Evolutionary conservation across 1,284 basidiomycete species (phyloP).

Genomic region (Naganishia liquefaciens): DNA sequence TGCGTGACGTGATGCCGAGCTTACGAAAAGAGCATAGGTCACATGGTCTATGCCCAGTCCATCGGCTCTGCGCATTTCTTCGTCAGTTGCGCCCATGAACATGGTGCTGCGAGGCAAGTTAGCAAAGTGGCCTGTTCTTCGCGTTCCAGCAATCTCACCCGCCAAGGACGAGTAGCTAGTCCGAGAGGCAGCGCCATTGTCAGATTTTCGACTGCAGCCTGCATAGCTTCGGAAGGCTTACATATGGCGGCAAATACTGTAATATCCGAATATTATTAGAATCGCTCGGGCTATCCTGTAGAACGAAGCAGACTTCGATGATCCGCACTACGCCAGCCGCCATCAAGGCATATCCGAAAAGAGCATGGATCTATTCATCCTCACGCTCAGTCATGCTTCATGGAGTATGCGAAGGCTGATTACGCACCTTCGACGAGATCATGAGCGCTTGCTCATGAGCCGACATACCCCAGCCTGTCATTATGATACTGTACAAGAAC

Average conservation of each 20-base stretch:
- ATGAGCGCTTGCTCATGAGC: slow-evolving; percentile 81
- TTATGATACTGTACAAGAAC: slow-evolving; percentile 63
- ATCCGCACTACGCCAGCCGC: slow-evolving; percentile 78
- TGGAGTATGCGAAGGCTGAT: not conserved
- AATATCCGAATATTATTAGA: slow-evolving; percentile 61
- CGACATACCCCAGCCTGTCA: slow-evolving; percentile 95
- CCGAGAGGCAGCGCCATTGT: too few relatives aligned
- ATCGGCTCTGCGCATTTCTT: slow-evolving; percentile 72
- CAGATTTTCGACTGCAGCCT: too few relatives aligned
- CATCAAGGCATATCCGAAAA: slow-evolving; percentile 84
- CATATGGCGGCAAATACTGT: slow-evolving; percentile 81
- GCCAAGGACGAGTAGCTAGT: slow-evolving; percentile 66
- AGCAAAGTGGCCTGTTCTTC: not conserved
- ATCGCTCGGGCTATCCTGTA: slow-evolving; percentile 53
- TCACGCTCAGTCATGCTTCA: slow-evolving; percentile 2
- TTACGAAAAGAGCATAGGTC: slow-evolving; percentile 77
- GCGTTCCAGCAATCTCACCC: slow-evolving; percentile 54
- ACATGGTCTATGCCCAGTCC: slow-evolving; percentile 77
- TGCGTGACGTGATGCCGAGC: slow-evolving; percentile 21
- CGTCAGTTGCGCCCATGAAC: slow-evolving; percentile 90
- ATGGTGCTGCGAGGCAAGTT: slow-evolving; percentile 49
- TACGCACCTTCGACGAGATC: slow-evolving; percentile 72
- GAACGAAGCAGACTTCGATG: slow-evolving; percentile 79
- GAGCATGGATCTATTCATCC: slow-evolving; percentile 67
- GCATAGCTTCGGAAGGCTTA: slow-evolving; percentile 55